Evolutionary conservation across 495 filamentous ascomycete species (phyloP), one percentile per base, ranked within the genome.

Genomic region (Neurospora sp.): DNA sequence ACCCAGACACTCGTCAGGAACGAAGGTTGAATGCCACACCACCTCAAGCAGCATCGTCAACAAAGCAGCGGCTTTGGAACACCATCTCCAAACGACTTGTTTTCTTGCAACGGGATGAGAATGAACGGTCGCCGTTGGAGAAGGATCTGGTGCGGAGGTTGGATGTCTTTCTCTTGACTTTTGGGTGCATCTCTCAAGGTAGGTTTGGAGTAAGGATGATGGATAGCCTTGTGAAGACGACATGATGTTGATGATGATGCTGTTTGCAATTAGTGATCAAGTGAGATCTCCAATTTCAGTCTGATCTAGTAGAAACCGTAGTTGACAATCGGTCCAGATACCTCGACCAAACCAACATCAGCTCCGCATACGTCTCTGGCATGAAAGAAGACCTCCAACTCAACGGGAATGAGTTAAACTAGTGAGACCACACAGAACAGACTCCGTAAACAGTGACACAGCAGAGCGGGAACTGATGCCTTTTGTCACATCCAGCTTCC

Each of bases 321-420:
- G 37, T 40, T 70, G 69, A 70, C 39, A 70, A 6, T 40, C 16
- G 37, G 10, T 46, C 18, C 72, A 79, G 75, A 42, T 76, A 77
- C 20, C 74, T 79, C 35, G 83, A 84, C 70, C 82, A 83, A 41
- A 79, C 80, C 35, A 85, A 85, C 71, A 83, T 85, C 73, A 84
- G 77, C 75, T 83, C 80, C 41, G 83, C 83, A 40, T 85, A 82
- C 70, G 80, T 85, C 0, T 81, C 79, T 0, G 83, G 83, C 27
- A 85, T 85, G 83, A 82, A 83, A 71, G 83, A 85, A 73, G 82
- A 85, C 23, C 76, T 85, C 35, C 71, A 54, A 39, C 75, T 85
- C 20, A 71, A 81, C 39, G 83, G 83, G 20, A 80, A 84, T 70
- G 81, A 84, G 76, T 79, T 83, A 10, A 82, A 81, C 72, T 82